Percentiles rank a stretch among this genome's conserved stretches.
These are phyloP conservation scores for Mrakia blollopis DNA, from an alignment of 768 basidiomycete genomes.

Conservation along the genomic window DNA sequence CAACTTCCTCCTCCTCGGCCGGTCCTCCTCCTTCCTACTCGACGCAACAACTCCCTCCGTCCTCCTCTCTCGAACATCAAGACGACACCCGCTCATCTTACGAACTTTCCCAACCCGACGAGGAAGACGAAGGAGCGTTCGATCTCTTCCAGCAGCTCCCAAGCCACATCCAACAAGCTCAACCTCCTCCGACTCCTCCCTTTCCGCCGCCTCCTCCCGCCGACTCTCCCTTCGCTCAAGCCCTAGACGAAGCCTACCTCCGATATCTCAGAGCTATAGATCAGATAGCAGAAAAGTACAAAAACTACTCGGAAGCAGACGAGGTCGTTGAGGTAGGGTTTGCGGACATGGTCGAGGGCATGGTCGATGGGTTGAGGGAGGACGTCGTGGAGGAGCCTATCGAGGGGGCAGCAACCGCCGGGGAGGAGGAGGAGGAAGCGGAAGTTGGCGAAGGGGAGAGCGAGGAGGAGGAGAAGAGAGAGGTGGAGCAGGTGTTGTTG, in stretches of 20 bases:
- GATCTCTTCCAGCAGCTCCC: not conserved
- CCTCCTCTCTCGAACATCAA: no score
- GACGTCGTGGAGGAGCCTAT: not conserved
- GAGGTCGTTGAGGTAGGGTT: not conserved
- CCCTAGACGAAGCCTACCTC: not conserved
- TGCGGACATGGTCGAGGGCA: not conserved
- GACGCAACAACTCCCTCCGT: no score
- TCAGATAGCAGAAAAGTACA: constrained; percentile 12
- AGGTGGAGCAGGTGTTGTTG: not conserved
- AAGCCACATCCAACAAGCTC: not conserved
- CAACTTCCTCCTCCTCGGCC: not conserved
- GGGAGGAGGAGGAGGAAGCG: not conserved
- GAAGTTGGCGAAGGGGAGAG: constrained; percentile 17
- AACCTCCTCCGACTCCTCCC: not conserved
- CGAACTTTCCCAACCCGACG: not conserved
- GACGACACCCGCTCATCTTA: not conserved
- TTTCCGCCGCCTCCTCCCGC: not conserved
- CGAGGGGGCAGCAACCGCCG: not conserved
- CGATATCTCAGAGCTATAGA: constrained; percentile 11
- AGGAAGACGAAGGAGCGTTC: not conserved
- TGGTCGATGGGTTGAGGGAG: not conserved
- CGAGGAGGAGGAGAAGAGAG: constrained; percentile 1
- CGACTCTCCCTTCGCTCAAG: not conserved
- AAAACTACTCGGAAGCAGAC: not conserved
- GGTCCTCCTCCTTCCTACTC: not conserved